phyloP scores from a whole-genome alignment of 179 eudicot species.

The Spergularia azorica region DNA sequence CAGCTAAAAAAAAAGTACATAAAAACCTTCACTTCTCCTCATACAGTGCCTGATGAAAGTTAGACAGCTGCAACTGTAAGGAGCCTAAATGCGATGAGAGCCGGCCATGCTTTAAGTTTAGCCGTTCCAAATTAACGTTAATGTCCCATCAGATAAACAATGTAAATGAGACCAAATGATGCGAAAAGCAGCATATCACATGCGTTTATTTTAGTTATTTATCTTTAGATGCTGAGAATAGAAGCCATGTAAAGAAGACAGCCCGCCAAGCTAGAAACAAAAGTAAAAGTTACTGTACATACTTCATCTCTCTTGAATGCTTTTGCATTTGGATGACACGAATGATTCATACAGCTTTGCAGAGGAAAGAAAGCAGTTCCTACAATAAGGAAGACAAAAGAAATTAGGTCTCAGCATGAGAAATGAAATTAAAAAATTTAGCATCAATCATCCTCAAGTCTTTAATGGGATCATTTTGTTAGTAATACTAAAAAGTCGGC shows the following conservation, averaged over 20 bases:
- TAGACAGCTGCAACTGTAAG: too few relatives aligned
- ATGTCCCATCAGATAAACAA: too few relatives aligned
- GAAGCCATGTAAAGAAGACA: neutral
- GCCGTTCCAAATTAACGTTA: too few relatives aligned
- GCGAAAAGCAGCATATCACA: too few relatives aligned
- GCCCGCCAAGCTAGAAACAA: neutral
- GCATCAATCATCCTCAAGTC: neutral
- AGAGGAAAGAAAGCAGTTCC: slow-evolving; percentile 94
- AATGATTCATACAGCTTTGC: slow-evolving; percentile 98
- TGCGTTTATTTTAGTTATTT: neutral
- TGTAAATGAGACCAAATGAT: too few relatives aligned
- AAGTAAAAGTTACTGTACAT: slow-evolving; percentile 14
- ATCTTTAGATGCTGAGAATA: neutral
- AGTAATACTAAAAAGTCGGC: neutral
- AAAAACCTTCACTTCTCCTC: too few relatives aligned
- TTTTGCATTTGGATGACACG: slow-evolving; percentile 86
- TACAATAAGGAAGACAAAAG: slow-evolving; percentile 25
- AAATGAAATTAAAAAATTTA: neutral
- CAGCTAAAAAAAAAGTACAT: too few relatives aligned
- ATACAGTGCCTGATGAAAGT: too few relatives aligned
- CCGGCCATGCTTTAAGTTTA: too few relatives aligned
- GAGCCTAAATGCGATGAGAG: too few relatives aligned
- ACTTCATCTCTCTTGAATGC: slow-evolving; percentile 98
- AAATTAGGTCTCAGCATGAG: neutral
- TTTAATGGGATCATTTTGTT: neutral